A percentile compares a stretch with the other conserved stretches of the same genome.
Evolutionary conservation across 2,329 filamentous ascomycete genomes (phyloP).

Genomic region (Bipolaris gigantea): DNA sequence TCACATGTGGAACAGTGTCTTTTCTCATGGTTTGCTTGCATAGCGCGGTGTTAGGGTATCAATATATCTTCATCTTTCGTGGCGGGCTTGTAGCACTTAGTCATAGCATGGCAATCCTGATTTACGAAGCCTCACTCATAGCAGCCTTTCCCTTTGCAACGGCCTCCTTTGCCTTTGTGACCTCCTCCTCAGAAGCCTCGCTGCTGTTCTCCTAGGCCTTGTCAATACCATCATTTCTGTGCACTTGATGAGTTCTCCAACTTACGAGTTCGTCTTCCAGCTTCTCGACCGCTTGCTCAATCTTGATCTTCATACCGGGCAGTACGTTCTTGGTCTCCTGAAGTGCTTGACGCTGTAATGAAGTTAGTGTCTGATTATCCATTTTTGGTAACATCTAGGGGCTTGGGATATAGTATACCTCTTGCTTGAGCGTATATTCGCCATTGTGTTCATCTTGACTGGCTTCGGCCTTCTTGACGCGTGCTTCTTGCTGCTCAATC

Average conservation of each 20-base stretch:
- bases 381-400: background rate
- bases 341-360: conserved; percentile 69
- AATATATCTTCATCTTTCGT: conserved; percentile 9
- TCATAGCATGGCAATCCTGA: background rate
- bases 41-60: conserved; percentile 38
- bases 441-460: conserved; percentile 70
- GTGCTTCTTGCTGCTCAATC: conserved; percentile 70
- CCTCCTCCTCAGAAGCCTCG: conserved; percentile 46
- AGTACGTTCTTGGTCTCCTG: conserved; percentile 87
- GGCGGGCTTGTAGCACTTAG: background rate
- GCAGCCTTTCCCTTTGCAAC: conserved; percentile 46
- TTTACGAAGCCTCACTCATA: conserved; percentile 38
- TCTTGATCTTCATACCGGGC: conserved; percentile 69
- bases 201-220: conserved; percentile 45
- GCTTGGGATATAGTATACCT: conserved; percentile 59
- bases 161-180: conserved; percentile 50
- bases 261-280: conserved; percentile 76
- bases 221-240: conserved; percentile 14
- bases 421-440: conserved; percentile 79
- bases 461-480: conserved; percentile 68
- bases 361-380: conserved; percentile 9
- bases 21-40: conserved; percentile 25
- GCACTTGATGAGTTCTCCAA: conserved; percentile 20
- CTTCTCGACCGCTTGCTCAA: conserved; percentile 69
- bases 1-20: background rate